These are phyloP conservation scores for Kickxella alabastrina DNA, from an alignment of 192 early-diverging fungal species.

Conservation along the genomic window DNA sequence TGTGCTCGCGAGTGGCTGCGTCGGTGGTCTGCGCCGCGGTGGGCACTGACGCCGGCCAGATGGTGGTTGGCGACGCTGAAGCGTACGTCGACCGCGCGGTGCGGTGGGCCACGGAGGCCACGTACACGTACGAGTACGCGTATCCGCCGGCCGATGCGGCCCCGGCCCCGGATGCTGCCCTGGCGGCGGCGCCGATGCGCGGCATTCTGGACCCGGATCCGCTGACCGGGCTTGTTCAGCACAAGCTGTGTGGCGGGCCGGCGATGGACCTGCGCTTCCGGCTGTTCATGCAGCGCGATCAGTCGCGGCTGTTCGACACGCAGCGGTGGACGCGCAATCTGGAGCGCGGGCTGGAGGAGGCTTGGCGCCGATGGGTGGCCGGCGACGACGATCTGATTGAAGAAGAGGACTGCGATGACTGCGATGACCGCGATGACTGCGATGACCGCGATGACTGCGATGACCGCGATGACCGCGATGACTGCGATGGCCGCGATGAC, in stretches of 20 bases:
- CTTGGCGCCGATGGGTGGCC: constrained; percentile 68
- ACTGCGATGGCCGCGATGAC: background rate
- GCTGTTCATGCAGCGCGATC: constrained; percentile 76
- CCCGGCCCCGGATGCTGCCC: too few relatives aligned
- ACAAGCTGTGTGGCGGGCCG: constrained; percentile 36
- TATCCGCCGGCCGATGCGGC: constrained; percentile 4
- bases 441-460: background rate
- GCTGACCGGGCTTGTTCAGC: constrained; percentile 26
- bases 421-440: background rate
- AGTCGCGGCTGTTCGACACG: constrained; percentile 84
- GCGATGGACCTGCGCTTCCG: constrained; percentile 62
- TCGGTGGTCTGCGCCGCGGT: constrained; percentile 82
- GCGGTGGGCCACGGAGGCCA: constrained; percentile 52
- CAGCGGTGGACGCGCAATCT: constrained; percentile 77
- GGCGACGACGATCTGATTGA: constrained; percentile 37
- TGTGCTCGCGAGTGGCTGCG: constrained; percentile 86
- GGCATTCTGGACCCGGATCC: constrained; percentile 34
- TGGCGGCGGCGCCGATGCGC: too few relatives aligned
- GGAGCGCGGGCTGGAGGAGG: constrained; percentile 66
- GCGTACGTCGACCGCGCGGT: constrained; percentile 68
- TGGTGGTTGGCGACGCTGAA: constrained; percentile 61
- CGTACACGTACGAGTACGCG: constrained; percentile 27
- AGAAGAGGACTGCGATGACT: background rate
- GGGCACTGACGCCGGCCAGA: constrained; percentile 59
- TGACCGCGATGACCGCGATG: background rate